These are phyloP conservation scores for Cryphonectria parasitica DNA, from an alignment of 2,329 filamentous ascomycete species.

Conservation along the genomic window DNA sequence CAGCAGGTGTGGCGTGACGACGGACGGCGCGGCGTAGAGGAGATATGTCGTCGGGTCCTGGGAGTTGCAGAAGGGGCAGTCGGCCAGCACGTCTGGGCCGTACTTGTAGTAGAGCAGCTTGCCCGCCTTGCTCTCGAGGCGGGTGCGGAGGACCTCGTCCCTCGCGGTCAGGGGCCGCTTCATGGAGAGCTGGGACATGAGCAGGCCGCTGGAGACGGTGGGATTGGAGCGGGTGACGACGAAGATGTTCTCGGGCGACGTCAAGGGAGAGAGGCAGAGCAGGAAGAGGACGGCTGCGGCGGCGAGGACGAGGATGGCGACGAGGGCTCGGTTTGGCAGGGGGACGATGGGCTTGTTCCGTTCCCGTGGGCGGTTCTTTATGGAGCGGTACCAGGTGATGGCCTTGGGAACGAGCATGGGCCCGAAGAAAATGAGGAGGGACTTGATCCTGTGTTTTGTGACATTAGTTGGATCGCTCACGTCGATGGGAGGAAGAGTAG, in stretches of 20 bases:
- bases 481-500: not conserved
- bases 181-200: slow-evolving; percentile 74
- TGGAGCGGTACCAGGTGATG: slow-evolving; percentile 65
- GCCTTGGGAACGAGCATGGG: slow-evolving; percentile 72
- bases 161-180: slow-evolving; percentile 59
- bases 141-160: slow-evolving; percentile 69
- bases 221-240: slow-evolving; percentile 75
- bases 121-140: slow-evolving; percentile 72
- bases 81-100: slow-evolving; percentile 72
- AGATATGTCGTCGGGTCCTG: slow-evolving; percentile 74
- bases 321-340: slow-evolving; percentile 62
- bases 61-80: slow-evolving; percentile 82
- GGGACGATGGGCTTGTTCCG: slow-evolving; percentile 57
- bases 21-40: slow-evolving; percentile 75
- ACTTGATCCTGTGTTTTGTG: slow-evolving; percentile 50
- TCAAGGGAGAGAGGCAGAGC: slow-evolving; percentile 66
- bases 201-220: slow-evolving; percentile 80
- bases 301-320: slow-evolving; percentile 58
- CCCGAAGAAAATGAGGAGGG: slow-evolving; percentile 66
- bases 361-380: slow-evolving; percentile 48
- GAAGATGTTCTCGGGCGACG: slow-evolving; percentile 84
- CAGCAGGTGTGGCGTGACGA: slow-evolving; percentile 76
- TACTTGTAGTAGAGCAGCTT: slow-evolving; percentile 82
- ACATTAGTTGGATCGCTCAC: slow-evolving; percentile 19
- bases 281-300: slow-evolving; percentile 57